These are phyloP conservation scores for Dendrobium nobile DNA, from an alignment of 106 monocot species.

Conservation along the genomic window DNA sequence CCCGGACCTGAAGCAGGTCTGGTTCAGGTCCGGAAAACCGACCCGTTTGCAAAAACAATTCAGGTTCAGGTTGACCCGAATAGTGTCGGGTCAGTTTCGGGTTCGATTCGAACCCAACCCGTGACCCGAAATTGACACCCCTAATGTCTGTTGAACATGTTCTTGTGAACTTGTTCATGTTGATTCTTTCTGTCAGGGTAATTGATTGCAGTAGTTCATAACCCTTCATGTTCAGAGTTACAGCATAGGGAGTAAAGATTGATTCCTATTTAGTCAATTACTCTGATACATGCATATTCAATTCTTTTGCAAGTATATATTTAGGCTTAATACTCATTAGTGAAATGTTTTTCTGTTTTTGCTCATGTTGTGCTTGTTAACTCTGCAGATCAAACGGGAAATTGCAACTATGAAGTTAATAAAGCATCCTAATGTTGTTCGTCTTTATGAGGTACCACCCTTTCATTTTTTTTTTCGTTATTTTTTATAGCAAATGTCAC, in stretches of 20 bases:
- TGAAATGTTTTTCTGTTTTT: background rate
- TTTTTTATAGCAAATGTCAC: background rate
- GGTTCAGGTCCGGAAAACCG: too few relatives aligned
- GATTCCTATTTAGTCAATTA: background rate
- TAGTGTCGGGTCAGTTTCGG: too few relatives aligned
- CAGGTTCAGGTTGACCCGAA: too few relatives aligned
- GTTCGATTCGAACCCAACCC: too few relatives aligned
- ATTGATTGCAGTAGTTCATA: background rate
- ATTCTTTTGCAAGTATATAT: background rate
- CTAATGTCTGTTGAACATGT: background rate
- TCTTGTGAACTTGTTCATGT: background rate
- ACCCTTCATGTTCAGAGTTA: background rate
- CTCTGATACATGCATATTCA: background rate
- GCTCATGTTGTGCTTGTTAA: background rate
- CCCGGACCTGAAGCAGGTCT: too few relatives aligned
- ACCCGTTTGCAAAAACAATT: too few relatives aligned
- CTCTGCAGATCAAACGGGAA: slow-evolving; percentile 70
- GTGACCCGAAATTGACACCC: too few relatives aligned
- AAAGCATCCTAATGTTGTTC: slow-evolving; percentile 75
- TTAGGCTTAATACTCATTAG: background rate
- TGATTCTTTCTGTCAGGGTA: background rate
- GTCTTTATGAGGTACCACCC: slow-evolving; percentile 46
- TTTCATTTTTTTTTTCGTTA: background rate
- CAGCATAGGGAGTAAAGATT: background rate
- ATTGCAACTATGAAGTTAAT: slow-evolving; percentile 73